A percentile compares a stretch with the other conserved stretches of the same genome.
Evolutionary conservation across 2,329 filamentous ascomycete genomes (phyloP).

Genomic region (Lasiodiplodia gonubiensis): DNA sequence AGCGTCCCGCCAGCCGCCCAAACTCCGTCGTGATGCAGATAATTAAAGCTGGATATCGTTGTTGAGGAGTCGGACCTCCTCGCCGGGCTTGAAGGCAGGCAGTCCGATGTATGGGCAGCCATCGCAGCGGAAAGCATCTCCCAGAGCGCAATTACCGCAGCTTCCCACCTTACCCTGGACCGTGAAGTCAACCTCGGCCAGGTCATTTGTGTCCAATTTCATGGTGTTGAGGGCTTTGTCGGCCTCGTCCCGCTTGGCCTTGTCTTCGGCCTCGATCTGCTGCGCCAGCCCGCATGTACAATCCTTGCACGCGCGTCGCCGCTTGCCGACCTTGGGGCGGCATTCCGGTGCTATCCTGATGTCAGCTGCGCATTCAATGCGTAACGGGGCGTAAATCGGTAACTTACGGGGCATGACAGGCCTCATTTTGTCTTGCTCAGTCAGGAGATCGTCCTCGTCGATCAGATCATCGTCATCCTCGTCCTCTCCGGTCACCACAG

Average conservation of each 20-base stretch:
- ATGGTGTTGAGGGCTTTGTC: conserved; percentile 69
- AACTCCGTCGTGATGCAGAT: conserved; percentile 18
- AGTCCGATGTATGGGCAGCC: conserved; percentile 86
- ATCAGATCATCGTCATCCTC: conserved; percentile 72
- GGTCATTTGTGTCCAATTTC: conserved; percentile 76
- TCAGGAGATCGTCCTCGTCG: conserved; percentile 86
- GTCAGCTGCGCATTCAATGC: neutral
- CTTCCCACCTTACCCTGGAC: conserved; percentile 96
- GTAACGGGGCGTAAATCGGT: neutral
- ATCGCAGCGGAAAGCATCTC: conserved; percentile 74
- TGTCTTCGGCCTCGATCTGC: conserved; percentile 84
- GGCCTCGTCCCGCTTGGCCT: conserved; percentile 66
- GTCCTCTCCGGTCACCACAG: conserved; percentile 59
- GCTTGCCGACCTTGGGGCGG: conserved; percentile 83
- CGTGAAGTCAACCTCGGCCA: conserved; percentile 93
- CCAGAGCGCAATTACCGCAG: conserved; percentile 91
- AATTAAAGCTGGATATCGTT: conserved; percentile 78
- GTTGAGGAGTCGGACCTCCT: conserved; percentile 88
- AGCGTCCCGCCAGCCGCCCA: conserved; percentile 1
- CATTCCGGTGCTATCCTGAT: conserved; percentile 75
- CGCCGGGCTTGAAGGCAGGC: conserved; percentile 94
- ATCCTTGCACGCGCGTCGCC: conserved; percentile 94
- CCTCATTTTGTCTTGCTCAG: conserved; percentile 79
- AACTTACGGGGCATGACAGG: conserved; percentile 81
- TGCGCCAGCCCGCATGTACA: conserved; percentile 93